Base-by-base conservation (phyloP, 768 basidiomycete genomes). In the Suillus sp. region DNA sequence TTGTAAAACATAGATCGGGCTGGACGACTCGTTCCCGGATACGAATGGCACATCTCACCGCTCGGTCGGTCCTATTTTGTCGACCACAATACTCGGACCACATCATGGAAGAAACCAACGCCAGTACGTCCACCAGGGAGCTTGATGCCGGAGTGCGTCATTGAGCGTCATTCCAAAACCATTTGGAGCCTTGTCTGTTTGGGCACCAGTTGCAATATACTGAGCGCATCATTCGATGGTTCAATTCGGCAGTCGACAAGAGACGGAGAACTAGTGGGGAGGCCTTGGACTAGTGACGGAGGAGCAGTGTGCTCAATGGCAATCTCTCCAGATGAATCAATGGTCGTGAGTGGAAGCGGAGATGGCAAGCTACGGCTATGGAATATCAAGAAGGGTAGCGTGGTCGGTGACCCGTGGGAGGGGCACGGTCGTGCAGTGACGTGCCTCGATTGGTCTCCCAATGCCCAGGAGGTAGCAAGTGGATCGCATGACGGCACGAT, bases 401-500 rank as follows among this genome's bases (percentile, higher is more conserved):
- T 35, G n/a, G 13, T 54, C 6, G 53, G 53, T 2, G 7, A 54
- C 20, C 53, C n/a, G 6, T 54, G 34, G 53, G n/a, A 54, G 13
- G 51, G 53, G n/a, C 56, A 66, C n/a, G 60, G 18, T 1, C 40
- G 14, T 4, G 14, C 58, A 1, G 59, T 64, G 10, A 22, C 8
- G 11, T 37, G 57, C 18, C 30, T 67, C 11, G 66, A 57, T 22
- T 66, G 69, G 37, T 67, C 70, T 25, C 42, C 48, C 5, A 56
- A 67, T 50, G 60, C 64, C 16, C 63, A 56, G n/a, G 45, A 59
- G 13, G 40, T 71, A 2, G 70, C 58, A 11, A 64, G 61, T 18
- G 66, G 59, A 11, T 42, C 69, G n/a, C 0, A 48, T 2, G 64
- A 71, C 27, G 63, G 48, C 10, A 63, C 63, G 9, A 64, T 69